Percentiles rank a stretch among this genome's conserved stretches.
phyloP scores from a whole-genome alignment of 345 rosid species.

The Psidium friedrichsthalianum region DNA sequence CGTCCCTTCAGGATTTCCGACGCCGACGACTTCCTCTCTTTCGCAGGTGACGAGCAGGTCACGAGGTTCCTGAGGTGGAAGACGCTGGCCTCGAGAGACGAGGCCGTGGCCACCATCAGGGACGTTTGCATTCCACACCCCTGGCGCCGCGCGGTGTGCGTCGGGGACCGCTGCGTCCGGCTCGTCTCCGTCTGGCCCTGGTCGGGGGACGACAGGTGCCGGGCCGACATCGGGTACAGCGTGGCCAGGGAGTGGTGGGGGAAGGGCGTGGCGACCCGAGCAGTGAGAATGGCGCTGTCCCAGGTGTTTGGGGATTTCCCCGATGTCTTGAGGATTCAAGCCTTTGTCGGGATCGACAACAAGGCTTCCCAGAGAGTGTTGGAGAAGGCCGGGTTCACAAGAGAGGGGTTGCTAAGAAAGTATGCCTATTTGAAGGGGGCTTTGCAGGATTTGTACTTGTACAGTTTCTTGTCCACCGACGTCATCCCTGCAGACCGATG shows the following conservation, averaged over 20 bases:
- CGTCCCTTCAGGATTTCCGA: slow-evolving; percentile 7
- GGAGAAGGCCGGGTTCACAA: slow-evolving; percentile 32
- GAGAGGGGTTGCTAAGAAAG: slow-evolving; percentile 36
- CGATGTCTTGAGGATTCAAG: slow-evolving; percentile 34
- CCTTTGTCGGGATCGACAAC: slow-evolving; percentile 25
- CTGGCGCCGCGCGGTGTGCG: slow-evolving; percentile 39
- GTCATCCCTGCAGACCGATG: background rate
- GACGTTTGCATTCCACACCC: slow-evolving; percentile 31
- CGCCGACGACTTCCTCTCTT: slow-evolving; percentile 22
- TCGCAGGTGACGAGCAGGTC: slow-evolving; percentile 28
- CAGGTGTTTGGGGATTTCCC: slow-evolving; percentile 25
- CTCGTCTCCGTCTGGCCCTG: slow-evolving; percentile 23
- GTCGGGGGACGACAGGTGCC: slow-evolving; percentile 14
- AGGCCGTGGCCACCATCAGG: background rate
- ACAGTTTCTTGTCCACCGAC: slow-evolving; percentile 23
- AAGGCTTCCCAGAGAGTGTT: slow-evolving; percentile 32
- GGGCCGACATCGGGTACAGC: slow-evolving; percentile 27
- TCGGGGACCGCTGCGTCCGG: slow-evolving; percentile 8
- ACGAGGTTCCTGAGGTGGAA: background rate
- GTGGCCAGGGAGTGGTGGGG: slow-evolving; percentile 38
- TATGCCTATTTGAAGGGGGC: slow-evolving; percentile 25
- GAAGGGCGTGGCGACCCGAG: slow-evolving; percentile 28
- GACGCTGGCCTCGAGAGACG: background rate
- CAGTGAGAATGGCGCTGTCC: slow-evolving; percentile 25
- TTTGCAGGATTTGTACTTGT: slow-evolving; percentile 14